Evolutionary conservation across 257 asterid species (phyloP).

Genomic region (Penstemon newberryi): DNA sequence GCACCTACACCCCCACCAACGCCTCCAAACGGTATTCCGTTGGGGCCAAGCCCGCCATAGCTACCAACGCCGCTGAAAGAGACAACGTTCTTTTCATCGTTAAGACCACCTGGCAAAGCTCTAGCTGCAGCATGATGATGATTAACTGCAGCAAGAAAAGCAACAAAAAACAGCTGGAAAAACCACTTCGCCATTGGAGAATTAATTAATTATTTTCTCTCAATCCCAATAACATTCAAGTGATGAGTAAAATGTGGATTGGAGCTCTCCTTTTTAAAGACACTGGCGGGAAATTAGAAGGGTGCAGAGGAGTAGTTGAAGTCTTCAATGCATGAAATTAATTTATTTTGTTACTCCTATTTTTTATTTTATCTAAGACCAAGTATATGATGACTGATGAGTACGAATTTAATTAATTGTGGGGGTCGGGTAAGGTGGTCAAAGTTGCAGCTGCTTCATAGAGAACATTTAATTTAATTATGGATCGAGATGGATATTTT

Average conservation of each 20-base stretch:
- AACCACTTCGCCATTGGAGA: conserved; percentile 30
- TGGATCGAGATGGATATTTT: too few relatives aligned
- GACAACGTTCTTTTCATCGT: conserved; percentile 41
- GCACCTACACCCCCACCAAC: conserved; percentile 41
- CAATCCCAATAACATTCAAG: conserved; percentile 17
- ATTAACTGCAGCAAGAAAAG: conserved; percentile 24
- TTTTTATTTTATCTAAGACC: too few relatives aligned
- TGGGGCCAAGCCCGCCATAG: conserved; percentile 42
- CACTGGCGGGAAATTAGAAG: not conserved
- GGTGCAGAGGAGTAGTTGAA: conserved; percentile 31
- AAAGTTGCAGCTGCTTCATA: too few relatives aligned
- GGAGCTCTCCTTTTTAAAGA: conserved; percentile 29
- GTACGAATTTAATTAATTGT: too few relatives aligned
- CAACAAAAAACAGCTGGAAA: conserved; percentile 21
- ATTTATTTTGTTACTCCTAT: not conserved
- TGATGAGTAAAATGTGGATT: conserved; percentile 28
- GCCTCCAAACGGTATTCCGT: conserved; percentile 50
- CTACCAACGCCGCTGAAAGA: conserved; percentile 41
- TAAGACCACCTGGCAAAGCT: conserved; percentile 34
- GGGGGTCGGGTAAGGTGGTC: too few relatives aligned
- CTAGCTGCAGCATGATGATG: conserved; percentile 36
- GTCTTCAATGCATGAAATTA: conserved; percentile 30
- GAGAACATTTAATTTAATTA: too few relatives aligned
- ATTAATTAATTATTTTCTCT: not conserved
- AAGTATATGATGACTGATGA: too few relatives aligned